Base-by-base conservation (phyloP, 352 stramenopile genomes). In the Albugo candida region DNA sequence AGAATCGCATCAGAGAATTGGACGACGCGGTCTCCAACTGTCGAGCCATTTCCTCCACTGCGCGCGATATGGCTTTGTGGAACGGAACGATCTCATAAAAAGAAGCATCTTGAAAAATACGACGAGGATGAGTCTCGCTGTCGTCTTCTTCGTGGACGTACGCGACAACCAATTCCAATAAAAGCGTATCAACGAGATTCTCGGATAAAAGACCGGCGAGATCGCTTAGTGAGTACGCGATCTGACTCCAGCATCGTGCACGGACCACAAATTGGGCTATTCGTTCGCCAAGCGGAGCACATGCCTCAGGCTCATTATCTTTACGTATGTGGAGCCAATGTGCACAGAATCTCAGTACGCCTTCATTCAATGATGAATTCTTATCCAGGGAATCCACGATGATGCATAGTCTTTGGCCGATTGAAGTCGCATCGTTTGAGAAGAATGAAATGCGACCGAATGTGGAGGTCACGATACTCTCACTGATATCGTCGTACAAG, bases 61-160 rank as follows among this genome's bases (percentile, higher is more conserved):
- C 65, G 10, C 35, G 19, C 0, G 73, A 48, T 0, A 68, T 68
- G 36, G 74, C 59, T 1, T 51, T 41, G 11, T 61, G 63, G 47
- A 88, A 54, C 18, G 53, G 58, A 16, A 40, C 27, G 41, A 92
- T 87, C 41, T 92, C 78, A 56, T 87, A 92, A 51, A 92, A 88
- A 2, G 59, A 68, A 11, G 78, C 78, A 47, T 88, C 78, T 36
- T 59, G 58, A 49, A 88, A 51, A 44, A 80, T 74, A 2, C 66
- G 67, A 14, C 21, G 45, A 13, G 49, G 47, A 37, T 67, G 53
- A 10, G 52, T 31, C 1, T 51, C 44, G 0, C 41, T 46, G 1
- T 36, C 31, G 18, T 46, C 44, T 11, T 57, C 45, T 52, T 73
- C 61, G 16, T 16, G 20, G 14, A 82, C 51, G 36, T 67, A 77